These are phyloP conservation scores for Syzygium aromaticum DNA, from an alignment of 345 rosid genomes.

Conservation along the genomic window DNA sequence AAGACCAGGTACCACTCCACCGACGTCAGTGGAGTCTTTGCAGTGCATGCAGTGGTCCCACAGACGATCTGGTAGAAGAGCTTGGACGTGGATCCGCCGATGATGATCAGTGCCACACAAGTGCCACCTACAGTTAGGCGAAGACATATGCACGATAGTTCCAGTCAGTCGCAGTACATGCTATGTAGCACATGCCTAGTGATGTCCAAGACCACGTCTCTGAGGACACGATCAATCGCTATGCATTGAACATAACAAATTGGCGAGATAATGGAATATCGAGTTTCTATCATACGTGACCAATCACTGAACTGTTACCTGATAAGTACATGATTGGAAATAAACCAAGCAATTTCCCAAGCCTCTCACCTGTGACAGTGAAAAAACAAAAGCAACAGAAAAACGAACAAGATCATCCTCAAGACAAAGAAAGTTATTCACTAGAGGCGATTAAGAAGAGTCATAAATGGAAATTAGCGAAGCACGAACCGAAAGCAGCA, in stretches of 20 bases:
- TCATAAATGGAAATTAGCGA: background rate
- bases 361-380: constrained; percentile 19
- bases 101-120: constrained; percentile 25
- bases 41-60: background rate
- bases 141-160: background rate
- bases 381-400: background rate
- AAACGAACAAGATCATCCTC: background rate
- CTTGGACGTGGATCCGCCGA: constrained; percentile 28
- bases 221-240: background rate
- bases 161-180: background rate
- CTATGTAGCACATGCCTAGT: background rate
- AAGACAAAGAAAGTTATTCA: background rate
- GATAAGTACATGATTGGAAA: constrained; percentile 30
- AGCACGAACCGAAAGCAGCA: constrained; percentile 48
- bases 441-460: background rate
- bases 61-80: constrained; percentile 25
- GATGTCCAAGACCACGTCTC: background rate
- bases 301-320: background rate
- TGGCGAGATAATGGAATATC: background rate
- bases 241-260: background rate
- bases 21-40: constrained; percentile 3
- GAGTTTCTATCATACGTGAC: background rate
- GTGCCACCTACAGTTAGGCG: constrained; percentile 9
- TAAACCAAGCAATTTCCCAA: constrained; percentile 17
- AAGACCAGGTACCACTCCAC: constrained; percentile 34